These are phyloP conservation scores for Teratosphaeria pseudoeucalypti DNA, from an alignment of 2,329 filamentous ascomycete genomes.

Conservation along the genomic window DNA sequence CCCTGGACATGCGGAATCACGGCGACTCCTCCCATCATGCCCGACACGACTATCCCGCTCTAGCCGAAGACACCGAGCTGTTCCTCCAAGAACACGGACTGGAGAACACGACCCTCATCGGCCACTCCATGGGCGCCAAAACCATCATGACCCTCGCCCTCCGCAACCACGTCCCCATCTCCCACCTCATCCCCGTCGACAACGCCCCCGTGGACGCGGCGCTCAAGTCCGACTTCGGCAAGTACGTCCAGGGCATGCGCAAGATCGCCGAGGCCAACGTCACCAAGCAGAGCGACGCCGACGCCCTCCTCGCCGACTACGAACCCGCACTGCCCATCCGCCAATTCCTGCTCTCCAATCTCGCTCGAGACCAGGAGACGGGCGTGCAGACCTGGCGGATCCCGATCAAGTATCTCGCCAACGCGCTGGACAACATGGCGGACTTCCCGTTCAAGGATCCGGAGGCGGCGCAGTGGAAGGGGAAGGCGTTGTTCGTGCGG, in stretches of 20 bases:
- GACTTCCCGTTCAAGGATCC: constrained; percentile 82
- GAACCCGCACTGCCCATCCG: constrained; percentile 68
- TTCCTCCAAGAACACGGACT: constrained; percentile 67
- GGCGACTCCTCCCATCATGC: constrained; percentile 73
- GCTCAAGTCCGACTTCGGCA: constrained; percentile 62
- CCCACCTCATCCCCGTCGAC: constrained; percentile 72
- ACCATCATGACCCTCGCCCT: constrained; percentile 81
- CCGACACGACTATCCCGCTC: constrained; percentile 67
- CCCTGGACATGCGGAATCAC: constrained; percentile 84
- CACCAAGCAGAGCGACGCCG: constrained; percentile 64
- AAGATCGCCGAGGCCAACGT: constrained; percentile 61
- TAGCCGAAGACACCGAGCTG: constrained; percentile 71
- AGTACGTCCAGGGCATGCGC: constrained; percentile 77
- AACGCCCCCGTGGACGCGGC: constrained; percentile 80
- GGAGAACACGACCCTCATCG: constrained; percentile 66
- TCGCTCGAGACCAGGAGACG: constrained; percentile 47
- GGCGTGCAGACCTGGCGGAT: constrained; percentile 62
- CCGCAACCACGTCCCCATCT: constrained; percentile 54
- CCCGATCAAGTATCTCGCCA: constrained; percentile 60
- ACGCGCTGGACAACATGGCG: constrained; percentile 62
- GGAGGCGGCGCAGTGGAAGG: constrained; percentile 56
- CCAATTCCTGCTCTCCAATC: constrained; percentile 84
- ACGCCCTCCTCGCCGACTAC: constrained; percentile 64
- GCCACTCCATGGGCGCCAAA: constrained; percentile 96
- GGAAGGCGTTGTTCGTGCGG: constrained; percentile 69